Evolutionary conservation across 768 basidiomycete genomes (phyloP).

Genomic region (Plicaturopsis crispa): DNA sequence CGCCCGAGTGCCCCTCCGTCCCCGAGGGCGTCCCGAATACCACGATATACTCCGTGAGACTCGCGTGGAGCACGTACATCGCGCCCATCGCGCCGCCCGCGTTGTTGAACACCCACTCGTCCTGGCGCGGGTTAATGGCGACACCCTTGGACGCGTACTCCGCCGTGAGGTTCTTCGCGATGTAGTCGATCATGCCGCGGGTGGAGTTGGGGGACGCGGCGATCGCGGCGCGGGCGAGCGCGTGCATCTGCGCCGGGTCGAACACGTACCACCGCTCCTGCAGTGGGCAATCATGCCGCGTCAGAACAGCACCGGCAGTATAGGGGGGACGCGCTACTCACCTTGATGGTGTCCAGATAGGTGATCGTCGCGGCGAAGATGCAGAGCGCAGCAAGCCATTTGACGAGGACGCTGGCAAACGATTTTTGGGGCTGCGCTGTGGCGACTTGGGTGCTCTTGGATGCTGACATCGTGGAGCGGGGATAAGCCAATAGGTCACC

Average conservation of each 20-base stretch:
- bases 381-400: conserved; percentile 17
- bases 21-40: conserved; percentile 95
- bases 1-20: conserved; percentile 91
- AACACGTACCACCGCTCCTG: conserved; percentile 88
- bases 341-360: conserved; percentile 61
- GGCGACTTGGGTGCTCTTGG: no score
- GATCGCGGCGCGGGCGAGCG: conserved; percentile 70
- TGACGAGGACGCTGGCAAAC: no score
- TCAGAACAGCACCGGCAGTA: not conserved
- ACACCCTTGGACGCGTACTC: conserved; percentile 59
- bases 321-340: conserved; percentile 16
- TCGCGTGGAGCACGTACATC: conserved; percentile 97
- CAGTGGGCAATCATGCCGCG: not conserved
- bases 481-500: no score
- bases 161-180: conserved; percentile 70
- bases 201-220: conserved; percentile 56
- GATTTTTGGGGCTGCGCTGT: no score
- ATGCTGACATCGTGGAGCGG: no score
- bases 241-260: conserved; percentile 62
- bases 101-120: conserved; percentile 96
- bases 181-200: conserved; percentile 69
- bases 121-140: conserved; percentile 40
- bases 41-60: conserved; percentile 94
- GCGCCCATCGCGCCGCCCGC: conserved; percentile 97
- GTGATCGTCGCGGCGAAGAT: conserved; percentile 32